Evolutionary conservation across 2,329 filamentous ascomycete genomes (phyloP), one percentile per base, ranked within the genome.

Genomic region (Neophaeococcomyces aloes): DNA sequence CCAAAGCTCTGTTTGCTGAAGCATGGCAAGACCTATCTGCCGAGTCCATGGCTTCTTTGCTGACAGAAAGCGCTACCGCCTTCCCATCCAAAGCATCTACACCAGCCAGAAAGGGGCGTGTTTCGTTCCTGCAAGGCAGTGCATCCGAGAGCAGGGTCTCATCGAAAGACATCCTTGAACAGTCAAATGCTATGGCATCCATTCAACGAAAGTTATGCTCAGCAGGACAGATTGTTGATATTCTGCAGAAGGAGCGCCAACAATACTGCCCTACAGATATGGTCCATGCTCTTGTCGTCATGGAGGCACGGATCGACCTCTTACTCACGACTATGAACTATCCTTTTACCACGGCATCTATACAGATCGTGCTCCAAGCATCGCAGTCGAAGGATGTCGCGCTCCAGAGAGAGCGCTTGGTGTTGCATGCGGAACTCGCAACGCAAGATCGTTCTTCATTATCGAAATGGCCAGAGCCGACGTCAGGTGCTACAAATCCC

Each of bases 41-140:
- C 33, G 53, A 94, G 61, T 81, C 88, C 2, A 82, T 91, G 3
- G 93, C 89, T 61, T 93, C 86, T 14, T 83, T 89, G 7, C 74
- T 96, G 13, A 85, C 89, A 35, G 91, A 98, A 56, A 95, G 91
- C 0, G 94, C 87, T 0, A 79, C 95, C 19, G 93, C 87, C 0
- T 86, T 88, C 1, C 39, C 39, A 5, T 42, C 39, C 3, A 42
- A 27, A 15, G 19, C 7, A 13, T 3, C 25, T 3, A 19, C 46
- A 53, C 1, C 79, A 85, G 0, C 69, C 89, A 29, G 65, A 66
- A 52, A 48, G 35, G 50, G 51, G 6, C 48, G 51, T 30, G 40
- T 55, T 10, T 53, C 53, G 3, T 49, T 55, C 29, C 39, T 55
- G 6, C 53, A 48, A 15, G 38, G 41, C 11, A 27, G 29, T n/a